Evolutionary conservation across 2,329 filamentous ascomycete genomes (phyloP), one percentile per base, ranked within the genome.

Genomic region (Fusarium hainanense): DNA sequence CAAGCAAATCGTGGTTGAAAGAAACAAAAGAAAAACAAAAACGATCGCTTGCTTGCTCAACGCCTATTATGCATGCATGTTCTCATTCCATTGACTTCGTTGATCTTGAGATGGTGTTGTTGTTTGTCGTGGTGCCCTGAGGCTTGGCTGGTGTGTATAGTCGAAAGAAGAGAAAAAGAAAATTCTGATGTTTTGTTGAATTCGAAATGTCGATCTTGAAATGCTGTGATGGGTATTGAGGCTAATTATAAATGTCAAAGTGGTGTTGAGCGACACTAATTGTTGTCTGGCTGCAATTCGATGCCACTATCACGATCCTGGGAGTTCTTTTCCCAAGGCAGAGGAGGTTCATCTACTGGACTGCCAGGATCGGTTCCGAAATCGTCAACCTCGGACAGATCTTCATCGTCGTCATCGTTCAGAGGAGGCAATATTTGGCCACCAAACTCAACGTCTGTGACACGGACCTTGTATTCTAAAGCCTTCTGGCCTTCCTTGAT

Each of bases 401-500:
- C 66, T 23, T 72, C 67, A 23, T 75, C 76, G 9, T 77, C 76
- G 7, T 66, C 61, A 14, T 49, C 60, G 23, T 89, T 70, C 63
- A 44, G 74, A 2, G 85, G 83, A 12, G 87, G 85, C 6, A 98
- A 84, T 3, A 97, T 92, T 23, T 93, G 88, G 0, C 94, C 94
- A 14, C 94, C 93, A 6, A 98, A 82, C 73, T 92, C 88, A 34
- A 97, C 85, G 75, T 98, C 95, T 70, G 89, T 92, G 11, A 92
- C 88, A 30, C 87, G 87, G 27, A 98, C 93, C 61, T 88, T 86
- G 77, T 97, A 97, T 49, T 92, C 91, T 4, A 99, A 85, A 1
- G 96, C 96, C 77, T 93, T 95, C 76, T 90, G 92, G 8, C 92
- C 96, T 73, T 98, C 94, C 50, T 88, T 90, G 78, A 99, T 97